Base-by-base conservation (phyloP, 2,329 filamentous ascomycete species). In the Botrytis byssoidea region DNA sequence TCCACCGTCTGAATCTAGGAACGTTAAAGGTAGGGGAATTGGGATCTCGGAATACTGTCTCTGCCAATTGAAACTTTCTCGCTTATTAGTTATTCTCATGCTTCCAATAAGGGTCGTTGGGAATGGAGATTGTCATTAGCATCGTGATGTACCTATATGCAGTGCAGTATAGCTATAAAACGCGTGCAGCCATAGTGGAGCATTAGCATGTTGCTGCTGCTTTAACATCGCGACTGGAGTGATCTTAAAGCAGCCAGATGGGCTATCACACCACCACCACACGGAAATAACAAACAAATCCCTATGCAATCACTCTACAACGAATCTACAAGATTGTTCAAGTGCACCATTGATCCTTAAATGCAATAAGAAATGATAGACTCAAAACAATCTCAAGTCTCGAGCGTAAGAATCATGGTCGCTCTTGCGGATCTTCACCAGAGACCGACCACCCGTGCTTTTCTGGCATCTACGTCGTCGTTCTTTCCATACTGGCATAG, bases 201-300 rank as follows among this genome's bases (percentile, higher is more conserved):
- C 7, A 18, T 14, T 10, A 37, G 29, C 14, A 6, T n/a, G 16
- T 1, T 44, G 18, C 7, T 64, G 61, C 61, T n/a, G 61, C 61
- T 64, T 64, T 64, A n/a, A 18, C 3, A 7, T 7, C 1, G 25
- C 2, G 6, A 5, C 18, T 1, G 1, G 3, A 20, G 2, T 3
- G 0, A 0, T 0, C 12, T 66, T 25, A 68, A 68, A 68, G 48
- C 65, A 14, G 65, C 65, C 16, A 8, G 2, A 57, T 8, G 51
- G n/a, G 12, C 2, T 68, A 22, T 1, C 42, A 40, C 32, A 29
- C 18, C 20, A 40, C 25, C 4, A 16, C 25, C 4, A 16, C 32
- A 12, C 35, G 9, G 29, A 22, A 51, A 68, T 8, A 32, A 3
- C 29, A 35, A 46, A 35, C 18, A 12, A 12, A 35, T 51, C 22